A percentile compares a stretch with the other conserved stretches of the same genome.
phyloP scores from a whole-genome alignment of 75 land plant species.

The Pinus taeda region DNA sequence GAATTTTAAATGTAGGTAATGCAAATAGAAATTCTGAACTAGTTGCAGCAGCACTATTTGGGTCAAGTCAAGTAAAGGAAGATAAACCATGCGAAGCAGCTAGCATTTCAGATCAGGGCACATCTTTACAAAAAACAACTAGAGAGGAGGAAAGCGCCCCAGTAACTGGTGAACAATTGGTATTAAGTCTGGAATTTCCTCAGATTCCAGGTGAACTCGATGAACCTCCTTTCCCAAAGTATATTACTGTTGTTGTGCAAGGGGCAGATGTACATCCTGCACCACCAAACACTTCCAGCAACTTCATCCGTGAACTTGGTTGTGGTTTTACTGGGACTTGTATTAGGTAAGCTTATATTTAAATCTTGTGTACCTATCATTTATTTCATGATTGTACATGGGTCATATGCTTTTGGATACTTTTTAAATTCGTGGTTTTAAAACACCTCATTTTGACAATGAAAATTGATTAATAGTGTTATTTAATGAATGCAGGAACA shows the following conservation, averaged over 20 bases:
- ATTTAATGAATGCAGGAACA: not conserved
- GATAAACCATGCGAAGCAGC: slow-evolving; percentile 4
- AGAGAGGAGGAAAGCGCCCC: slow-evolving; percentile 15
- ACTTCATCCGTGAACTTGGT: slow-evolving; percentile 8
- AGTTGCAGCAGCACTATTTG: slow-evolving; percentile 38
- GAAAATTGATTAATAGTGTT: not conserved
- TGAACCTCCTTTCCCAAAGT: slow-evolving; percentile 27
- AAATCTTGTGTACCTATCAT: not conserved
- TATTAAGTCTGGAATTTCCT: slow-evolving; percentile 33
- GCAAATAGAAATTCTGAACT: slow-evolving; percentile 26
- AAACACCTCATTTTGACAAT: not conserved
- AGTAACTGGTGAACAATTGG: slow-evolving; percentile 22
- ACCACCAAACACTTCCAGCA: not conserved
- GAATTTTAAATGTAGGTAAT: slow-evolving; percentile 7
- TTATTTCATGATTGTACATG: not conserved
- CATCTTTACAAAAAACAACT: not conserved
- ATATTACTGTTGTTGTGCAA: slow-evolving; percentile 25
- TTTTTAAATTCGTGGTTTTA: not conserved
- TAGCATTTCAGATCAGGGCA: slow-evolving; percentile 5
- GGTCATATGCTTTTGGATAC: not conserved
- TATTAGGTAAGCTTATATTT: slow-evolving; percentile 13
- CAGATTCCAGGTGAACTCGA: not conserved
- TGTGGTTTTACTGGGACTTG: slow-evolving; percentile 16
- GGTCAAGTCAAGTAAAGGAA: slow-evolving; percentile 9
- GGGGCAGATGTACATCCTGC: slow-evolving; percentile 10